A percentile compares a stretch with the other conserved stretches of the same genome.
phyloP scores from a whole-genome alignment of 176 grass and related monocot species.

The Paspalum vaginatum region DNA sequence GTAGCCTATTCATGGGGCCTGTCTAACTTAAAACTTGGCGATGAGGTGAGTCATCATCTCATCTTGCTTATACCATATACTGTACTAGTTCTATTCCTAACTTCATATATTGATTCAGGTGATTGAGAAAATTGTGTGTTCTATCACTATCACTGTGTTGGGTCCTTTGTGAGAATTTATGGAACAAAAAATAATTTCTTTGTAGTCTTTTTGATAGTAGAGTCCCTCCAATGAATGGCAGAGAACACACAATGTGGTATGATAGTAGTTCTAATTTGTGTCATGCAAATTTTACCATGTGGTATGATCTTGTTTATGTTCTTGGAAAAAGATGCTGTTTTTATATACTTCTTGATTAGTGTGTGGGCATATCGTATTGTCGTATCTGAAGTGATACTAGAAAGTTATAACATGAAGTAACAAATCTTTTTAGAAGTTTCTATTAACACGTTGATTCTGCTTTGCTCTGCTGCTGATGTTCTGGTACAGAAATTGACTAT shows the following conservation, averaged over 20 bases:
- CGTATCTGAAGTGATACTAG: slow-evolving; percentile 1
- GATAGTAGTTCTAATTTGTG: background rate
- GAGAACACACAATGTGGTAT: background rate
- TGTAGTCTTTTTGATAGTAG: slow-evolving; percentile 25
- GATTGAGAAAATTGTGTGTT: background rate
- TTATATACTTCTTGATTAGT: slow-evolving; percentile 8
- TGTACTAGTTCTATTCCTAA: slow-evolving; percentile 2
- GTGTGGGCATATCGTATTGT: too few relatives aligned
- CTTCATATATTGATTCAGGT: background rate
- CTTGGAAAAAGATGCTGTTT: background rate
- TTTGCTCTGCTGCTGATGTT: slow-evolving; percentile 2
- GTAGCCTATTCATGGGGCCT: slow-evolving; percentile 88
- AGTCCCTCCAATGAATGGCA: slow-evolving; percentile 28
- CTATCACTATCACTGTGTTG: slow-evolving; percentile 3
- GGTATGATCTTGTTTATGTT: background rate
- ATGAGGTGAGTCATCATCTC: slow-evolving; percentile 59
- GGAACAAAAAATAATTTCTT: background rate
- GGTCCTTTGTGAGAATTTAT: background rate
- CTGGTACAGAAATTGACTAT: background rate
- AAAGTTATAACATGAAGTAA: background rate
- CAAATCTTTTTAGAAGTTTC: background rate
- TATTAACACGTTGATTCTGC: background rate
- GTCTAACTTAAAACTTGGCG: slow-evolving; percentile 76
- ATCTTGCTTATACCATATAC: slow-evolving; percentile 3
- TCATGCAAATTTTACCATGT: background rate